Evolutionary conservation across 108 stramenopile species (phyloP).

Genomic region (Stephanodiscus minutulus): DNA sequence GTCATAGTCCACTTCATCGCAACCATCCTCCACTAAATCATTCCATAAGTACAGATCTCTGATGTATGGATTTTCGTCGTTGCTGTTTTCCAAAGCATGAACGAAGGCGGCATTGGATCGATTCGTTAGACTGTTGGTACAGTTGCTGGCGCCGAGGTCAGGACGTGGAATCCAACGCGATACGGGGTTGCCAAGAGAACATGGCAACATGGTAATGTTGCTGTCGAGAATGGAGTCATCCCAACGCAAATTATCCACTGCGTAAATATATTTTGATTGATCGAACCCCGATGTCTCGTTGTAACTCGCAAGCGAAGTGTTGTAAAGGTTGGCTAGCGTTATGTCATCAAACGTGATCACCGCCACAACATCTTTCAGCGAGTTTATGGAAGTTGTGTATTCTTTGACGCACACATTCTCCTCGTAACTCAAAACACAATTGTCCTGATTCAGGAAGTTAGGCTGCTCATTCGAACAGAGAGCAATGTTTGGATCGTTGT

Average conservation of each 20-base stretch:
- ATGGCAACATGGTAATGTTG: constrained; percentile 28
- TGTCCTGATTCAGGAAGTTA: constrained; percentile 42
- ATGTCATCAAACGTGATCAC: constrained; percentile 38
- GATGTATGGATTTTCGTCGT: constrained; percentile 38
- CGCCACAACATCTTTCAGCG: constrained; percentile 31
- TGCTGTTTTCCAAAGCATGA: constrained; percentile 29
- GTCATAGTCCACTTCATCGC: constrained; percentile 24
- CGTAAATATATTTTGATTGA: constrained; percentile 21
- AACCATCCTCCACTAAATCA: constrained; percentile 24
- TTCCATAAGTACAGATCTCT: constrained; percentile 46
- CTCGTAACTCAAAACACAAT: constrained; percentile 43
- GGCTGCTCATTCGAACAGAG: constrained; percentile 44
- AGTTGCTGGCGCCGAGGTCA: constrained; percentile 29
- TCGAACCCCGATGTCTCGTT: background rate
- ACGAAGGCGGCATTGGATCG: constrained; percentile 16
- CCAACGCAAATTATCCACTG: constrained; percentile 31
- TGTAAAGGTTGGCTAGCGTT: constrained; percentile 31
- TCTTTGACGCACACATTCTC: constrained; percentile 31
- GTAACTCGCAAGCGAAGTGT: constrained; percentile 8
- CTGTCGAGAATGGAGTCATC: constrained; percentile 38
- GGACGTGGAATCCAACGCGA: constrained; percentile 43
- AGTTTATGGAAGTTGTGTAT: constrained; percentile 5
- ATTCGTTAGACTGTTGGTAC: constrained; percentile 30
- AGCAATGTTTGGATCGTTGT: constrained; percentile 49
- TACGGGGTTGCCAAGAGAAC: constrained; percentile 24